phyloP scores from a whole-genome alignment of 805 yeast genomes.

The Spencermartinsiella europaea region DNA sequence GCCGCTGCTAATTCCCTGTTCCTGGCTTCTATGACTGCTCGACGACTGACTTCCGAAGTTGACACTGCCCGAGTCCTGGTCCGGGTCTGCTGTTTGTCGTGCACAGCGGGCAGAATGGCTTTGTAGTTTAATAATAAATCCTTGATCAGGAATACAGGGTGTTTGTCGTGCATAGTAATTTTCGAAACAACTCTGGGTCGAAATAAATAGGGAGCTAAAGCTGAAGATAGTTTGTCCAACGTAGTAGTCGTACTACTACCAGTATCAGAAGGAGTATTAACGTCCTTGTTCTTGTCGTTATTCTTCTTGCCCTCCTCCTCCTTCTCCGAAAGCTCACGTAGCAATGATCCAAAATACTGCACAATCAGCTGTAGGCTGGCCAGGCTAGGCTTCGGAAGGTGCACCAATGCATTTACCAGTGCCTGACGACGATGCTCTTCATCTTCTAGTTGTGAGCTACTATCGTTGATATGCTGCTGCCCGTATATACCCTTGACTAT shows the following conservation, averaged over 20 bases:
- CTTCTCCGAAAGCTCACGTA: too few species aligned
- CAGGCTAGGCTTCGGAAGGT: slow-evolving; percentile 21
- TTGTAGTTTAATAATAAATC: slow-evolving; percentile 24
- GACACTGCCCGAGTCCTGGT: slow-evolving; percentile 18
- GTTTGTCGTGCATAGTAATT: slow-evolving; percentile 26
- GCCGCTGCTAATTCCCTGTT: slow-evolving; percentile 19
- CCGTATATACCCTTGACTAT: slow-evolving; percentile 53
- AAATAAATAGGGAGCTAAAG: slow-evolving; percentile 24
- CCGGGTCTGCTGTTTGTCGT: slow-evolving; percentile 10
- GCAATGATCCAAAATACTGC: slow-evolving; percentile 14
- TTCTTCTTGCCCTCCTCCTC: neutral
- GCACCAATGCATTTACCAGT: slow-evolving; percentile 21
- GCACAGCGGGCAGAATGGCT: slow-evolving; percentile 21
- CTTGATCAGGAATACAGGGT: slow-evolving; percentile 24
- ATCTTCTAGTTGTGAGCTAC: too few species aligned
- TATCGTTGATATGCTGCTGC: neutral
- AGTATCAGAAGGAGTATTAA: neutral
- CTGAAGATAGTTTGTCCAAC: slow-evolving; percentile 13
- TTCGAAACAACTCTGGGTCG: slow-evolving; percentile 30
- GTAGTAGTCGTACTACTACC: neutral
- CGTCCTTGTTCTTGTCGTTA: too few species aligned
- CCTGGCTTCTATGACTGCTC: slow-evolving; percentile 22
- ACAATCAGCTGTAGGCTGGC: slow-evolving; percentile 19
- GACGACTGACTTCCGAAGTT: slow-evolving; percentile 21
- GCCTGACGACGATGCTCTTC: slow-evolving; percentile 9